A percentile compares a stretch with the other conserved stretches of the same genome.
phyloP scores from a whole-genome alignment of 2,329 filamentous ascomycete species.

The Fusarium poae region DNA sequence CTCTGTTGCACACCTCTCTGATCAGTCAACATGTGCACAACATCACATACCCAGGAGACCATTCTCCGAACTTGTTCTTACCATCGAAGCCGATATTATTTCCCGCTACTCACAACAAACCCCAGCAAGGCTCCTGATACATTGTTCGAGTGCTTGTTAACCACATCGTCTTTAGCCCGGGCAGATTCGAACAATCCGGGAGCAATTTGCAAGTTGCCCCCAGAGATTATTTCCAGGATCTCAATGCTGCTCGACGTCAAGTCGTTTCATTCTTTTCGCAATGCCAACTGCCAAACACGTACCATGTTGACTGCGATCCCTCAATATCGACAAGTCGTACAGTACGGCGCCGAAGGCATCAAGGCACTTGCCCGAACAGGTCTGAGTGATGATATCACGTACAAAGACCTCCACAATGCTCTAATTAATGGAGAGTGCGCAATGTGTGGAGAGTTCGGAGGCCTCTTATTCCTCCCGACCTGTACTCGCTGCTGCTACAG shows the following conservation, averaged over 20 bases:
- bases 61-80: constrained; percentile 17
- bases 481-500: constrained; percentile 23
- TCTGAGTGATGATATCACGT: background rate
- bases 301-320: background rate
- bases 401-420: background rate
- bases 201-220: background rate
- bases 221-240: background rate
- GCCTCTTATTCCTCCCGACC: constrained; percentile 9
- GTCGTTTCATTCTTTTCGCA: constrained; percentile 5
- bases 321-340: constrained; percentile 7
- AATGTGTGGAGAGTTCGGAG: constrained; percentile 14
- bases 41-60: background rate
- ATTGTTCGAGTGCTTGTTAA: background rate
- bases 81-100: constrained; percentile 11
- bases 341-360: background rate
- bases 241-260: constrained; percentile 4
- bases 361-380: background rate
- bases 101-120: background rate
- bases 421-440: background rate
- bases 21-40: background rate
- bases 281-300: constrained; percentile 4
- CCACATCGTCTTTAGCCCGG: background rate
- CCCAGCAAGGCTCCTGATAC: background rate
- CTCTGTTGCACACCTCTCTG: background rate
- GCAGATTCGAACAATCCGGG: no score